Conservation (phyloP, 345 rosid species). For the Pelargonium nanum region DNA sequence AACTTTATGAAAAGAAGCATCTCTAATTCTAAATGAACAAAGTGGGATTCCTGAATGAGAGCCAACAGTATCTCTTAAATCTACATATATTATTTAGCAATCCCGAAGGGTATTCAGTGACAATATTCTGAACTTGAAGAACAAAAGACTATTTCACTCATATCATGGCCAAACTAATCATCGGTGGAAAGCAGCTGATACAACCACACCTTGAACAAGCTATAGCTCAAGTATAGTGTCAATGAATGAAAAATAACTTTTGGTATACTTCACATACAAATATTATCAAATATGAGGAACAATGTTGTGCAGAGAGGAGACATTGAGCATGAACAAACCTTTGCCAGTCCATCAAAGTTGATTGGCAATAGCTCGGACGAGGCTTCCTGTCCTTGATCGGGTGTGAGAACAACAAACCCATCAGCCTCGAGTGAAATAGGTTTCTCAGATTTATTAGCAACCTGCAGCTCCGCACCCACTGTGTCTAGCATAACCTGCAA, state of each 20-base stretch:
- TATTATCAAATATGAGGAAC: not conserved
- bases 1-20: not conserved
- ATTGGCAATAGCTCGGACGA: slow-evolving; percentile 80
- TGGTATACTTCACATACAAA: not conserved
- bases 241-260: not conserved
- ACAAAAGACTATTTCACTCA: not conserved
- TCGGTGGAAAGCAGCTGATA: not conserved
- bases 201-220: not conserved
- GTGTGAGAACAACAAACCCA: slow-evolving; percentile 67
- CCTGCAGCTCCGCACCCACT: slow-evolving; percentile 91
- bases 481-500: slow-evolving; percentile 90
- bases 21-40: too few species aligned
- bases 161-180: not conserved
- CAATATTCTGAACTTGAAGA: not conserved
- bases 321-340: slow-evolving; percentile 27
- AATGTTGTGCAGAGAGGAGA: not conserved
- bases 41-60: too few species aligned
- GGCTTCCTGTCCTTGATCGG: slow-evolving; percentile 67
- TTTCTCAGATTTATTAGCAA: slow-evolving; percentile 61
- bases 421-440: slow-evolving; percentile 67
- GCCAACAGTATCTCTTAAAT: not conserved
- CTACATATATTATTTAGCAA: not conserved
- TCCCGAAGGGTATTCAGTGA: not conserved
- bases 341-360: slow-evolving; percentile 74
- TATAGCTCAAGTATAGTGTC: not conserved